A percentile compares a stretch with the other conserved stretches of the same genome.
These are phyloP conservation scores for Kluyveromyces nonfermentans DNA, from an alignment of 805 yeast genomes.

Conservation along the genomic window DNA sequence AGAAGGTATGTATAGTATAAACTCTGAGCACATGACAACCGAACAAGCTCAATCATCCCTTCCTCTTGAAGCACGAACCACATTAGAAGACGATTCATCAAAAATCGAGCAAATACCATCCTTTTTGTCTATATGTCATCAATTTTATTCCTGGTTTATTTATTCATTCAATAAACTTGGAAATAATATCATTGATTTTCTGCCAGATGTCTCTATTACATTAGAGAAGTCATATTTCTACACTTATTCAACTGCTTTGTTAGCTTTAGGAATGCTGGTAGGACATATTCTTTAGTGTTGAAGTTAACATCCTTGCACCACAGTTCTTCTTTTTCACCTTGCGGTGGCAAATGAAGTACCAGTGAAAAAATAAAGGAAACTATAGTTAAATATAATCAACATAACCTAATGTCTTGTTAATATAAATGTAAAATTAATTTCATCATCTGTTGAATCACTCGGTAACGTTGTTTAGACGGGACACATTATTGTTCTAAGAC, in stretches of 20 bases:
- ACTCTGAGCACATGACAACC: not conserved
- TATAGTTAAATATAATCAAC: not conserved
- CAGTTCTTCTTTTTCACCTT: not conserved
- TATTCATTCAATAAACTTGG: not conserved
- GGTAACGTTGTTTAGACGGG: no score
- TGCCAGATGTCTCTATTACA: slow-evolving; percentile 6
- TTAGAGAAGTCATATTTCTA: slow-evolving; percentile 11
- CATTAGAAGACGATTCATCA: not conserved
- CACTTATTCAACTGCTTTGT: slow-evolving; percentile 10
- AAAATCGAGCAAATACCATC: not conserved
- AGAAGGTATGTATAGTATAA: not conserved
- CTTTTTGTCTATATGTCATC: not conserved
- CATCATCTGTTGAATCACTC: no score
- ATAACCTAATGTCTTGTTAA: no score
- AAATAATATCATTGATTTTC: not conserved
- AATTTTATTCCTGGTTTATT: not conserved
- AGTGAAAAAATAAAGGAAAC: not conserved
- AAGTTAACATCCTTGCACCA: not conserved
- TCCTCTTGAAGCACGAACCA: no score
- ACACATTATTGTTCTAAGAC: not conserved
- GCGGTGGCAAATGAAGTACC: not conserved
- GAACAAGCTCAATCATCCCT: not conserved
- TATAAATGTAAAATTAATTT: no score
- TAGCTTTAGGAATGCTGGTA: slow-evolving; percentile 1
- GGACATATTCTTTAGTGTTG: not conserved